phyloP scores from a whole-genome alignment of 306 rosid genomes.

The Neltuma alba region DNA sequence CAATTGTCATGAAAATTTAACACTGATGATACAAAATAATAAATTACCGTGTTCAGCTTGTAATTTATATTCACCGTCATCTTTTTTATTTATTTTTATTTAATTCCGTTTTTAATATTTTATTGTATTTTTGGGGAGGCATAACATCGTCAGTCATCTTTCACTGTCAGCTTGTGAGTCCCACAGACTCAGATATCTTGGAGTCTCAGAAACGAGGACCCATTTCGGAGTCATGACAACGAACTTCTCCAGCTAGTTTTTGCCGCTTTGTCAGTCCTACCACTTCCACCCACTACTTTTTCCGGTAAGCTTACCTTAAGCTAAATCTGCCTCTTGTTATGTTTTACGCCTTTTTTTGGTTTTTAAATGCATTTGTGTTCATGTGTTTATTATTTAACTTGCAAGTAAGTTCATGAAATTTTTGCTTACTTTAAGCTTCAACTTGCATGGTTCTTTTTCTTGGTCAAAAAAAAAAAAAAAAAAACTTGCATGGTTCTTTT shows the following conservation, averaged over 20 bases:
- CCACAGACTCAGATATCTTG: neutral
- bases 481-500: no score
- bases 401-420: conserved; percentile 19
- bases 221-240: neutral
- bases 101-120: no score
- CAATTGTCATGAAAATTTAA: no score
- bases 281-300: conserved; percentile 18
- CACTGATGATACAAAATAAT: no score
- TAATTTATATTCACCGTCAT: no score
- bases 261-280: conserved; percentile 39
- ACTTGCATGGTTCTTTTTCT: no score
- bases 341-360: conserved; percentile 11
- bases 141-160: neutral
- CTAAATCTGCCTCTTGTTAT: conserved; percentile 5
- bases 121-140: no score
- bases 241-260: conserved; percentile 9
- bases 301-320: conserved; percentile 4
- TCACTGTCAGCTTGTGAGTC: neutral
- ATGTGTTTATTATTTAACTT: conserved; percentile 17
- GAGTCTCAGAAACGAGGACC: conserved; percentile 28
- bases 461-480: no score
- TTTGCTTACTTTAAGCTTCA: conserved; percentile 31
- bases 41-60: no score
- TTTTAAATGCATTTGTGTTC: neutral
- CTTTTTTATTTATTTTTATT: no score